These are phyloP conservation scores for Populus alba DNA, from an alignment of 345 rosid species.

Conservation along the genomic window DNA sequence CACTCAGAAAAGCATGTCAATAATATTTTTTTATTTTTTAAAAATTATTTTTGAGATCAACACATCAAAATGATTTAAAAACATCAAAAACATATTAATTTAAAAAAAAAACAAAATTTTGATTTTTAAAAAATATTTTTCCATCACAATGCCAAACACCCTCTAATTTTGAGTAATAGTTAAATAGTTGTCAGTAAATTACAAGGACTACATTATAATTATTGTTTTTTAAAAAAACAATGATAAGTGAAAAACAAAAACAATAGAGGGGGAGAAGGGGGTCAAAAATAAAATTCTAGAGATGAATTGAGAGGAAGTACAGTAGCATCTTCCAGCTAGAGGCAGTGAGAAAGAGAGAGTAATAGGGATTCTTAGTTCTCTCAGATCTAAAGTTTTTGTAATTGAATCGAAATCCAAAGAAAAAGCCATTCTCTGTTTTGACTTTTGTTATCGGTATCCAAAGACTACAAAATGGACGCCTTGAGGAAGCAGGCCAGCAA, in stretches of 20 bases:
- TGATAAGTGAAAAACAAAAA: not conserved
- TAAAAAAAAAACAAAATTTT: too few species aligned
- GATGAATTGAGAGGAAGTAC: not conserved
- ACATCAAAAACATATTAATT: too few species aligned
- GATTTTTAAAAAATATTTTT: too few species aligned
- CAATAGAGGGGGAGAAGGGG: not conserved
- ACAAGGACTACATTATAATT: not conserved
- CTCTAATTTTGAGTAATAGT: too few species aligned
- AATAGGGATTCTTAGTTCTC: not conserved
- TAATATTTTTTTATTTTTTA: too few species aligned
- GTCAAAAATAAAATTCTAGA: not conserved
- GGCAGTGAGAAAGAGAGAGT: not conserved
- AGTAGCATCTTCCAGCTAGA: not conserved
- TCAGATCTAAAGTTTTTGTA: not conserved
- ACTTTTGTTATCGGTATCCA: not conserved
- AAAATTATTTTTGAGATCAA: too few species aligned
- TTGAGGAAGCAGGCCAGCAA: slow-evolving; percentile 90
- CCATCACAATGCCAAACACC: too few species aligned
- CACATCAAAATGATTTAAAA: too few species aligned
- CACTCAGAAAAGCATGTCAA: too few species aligned
- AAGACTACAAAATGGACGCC: slow-evolving; percentile 55
- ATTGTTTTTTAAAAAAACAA: not conserved
- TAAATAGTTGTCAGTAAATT: too few species aligned
- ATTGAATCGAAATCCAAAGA: not conserved
- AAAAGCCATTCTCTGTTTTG: not conserved